These are phyloP conservation scores for Starmerella ratchasimensis DNA, from an alignment of 805 yeast genomes.

Conservation along the genomic window DNA sequence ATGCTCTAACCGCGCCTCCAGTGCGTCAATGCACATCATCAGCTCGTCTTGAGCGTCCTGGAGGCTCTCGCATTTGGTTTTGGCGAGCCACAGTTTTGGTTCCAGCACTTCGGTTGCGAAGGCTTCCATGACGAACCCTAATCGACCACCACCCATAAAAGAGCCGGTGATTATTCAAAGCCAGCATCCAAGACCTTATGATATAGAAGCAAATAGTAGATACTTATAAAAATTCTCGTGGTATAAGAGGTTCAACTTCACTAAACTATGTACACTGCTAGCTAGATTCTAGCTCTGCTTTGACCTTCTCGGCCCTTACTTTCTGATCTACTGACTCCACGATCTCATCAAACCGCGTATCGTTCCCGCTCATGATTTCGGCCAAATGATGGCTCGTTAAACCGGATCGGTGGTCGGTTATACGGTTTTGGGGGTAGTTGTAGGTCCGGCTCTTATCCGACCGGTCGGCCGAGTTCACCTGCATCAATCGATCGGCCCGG, in stretches of 20 bases:
- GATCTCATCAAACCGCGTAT: constrained; percentile 34
- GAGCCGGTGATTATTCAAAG: no score
- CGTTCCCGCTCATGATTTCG: constrained; percentile 47
- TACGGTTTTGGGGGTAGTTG: constrained; percentile 80
- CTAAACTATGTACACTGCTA: neutral
- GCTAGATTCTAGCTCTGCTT: neutral
- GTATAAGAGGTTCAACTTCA: no score
- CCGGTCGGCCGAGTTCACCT: constrained; percentile 78
- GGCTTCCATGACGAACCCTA: constrained; percentile 7
- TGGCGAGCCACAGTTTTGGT: constrained; percentile 9
- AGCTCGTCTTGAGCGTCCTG: constrained; percentile 10
- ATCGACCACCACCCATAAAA: no score
- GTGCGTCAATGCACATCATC: constrained; percentile 5
- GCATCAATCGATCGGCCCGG: constrained; percentile 55
- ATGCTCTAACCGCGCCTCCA: constrained; percentile 8
- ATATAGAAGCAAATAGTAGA: no score
- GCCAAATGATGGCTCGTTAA: constrained; percentile 61
- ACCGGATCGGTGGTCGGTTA: constrained; percentile 89
- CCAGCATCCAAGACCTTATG: no score
- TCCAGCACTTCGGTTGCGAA: constrained; percentile 12
- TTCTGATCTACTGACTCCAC: constrained; percentile 38
- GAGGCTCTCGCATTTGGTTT: constrained; percentile 8
- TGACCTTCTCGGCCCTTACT: constrained; percentile 30
- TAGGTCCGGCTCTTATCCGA: constrained; percentile 90
- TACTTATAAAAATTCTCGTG: neutral